Percentiles rank a stretch among this genome's conserved stretches.
Conservation (phyloP, 352 stramenopile species). For the Phytopythium chamaehyphon region DNA sequence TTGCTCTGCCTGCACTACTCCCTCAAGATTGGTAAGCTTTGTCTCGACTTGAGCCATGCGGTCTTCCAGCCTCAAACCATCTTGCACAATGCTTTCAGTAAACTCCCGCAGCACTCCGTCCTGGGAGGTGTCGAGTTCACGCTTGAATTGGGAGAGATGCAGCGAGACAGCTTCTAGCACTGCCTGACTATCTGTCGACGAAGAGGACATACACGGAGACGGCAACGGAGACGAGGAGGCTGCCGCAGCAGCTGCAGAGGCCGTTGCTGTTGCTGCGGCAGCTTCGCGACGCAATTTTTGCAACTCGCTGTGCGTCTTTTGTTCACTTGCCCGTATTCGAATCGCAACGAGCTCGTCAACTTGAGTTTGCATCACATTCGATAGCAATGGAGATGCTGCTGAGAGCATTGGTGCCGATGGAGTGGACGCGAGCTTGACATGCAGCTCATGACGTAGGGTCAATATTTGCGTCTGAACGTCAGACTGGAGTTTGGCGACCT, state of each 20-base stretch:
- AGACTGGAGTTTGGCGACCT: slow-evolving; percentile 39
- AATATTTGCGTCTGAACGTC: slow-evolving; percentile 30
- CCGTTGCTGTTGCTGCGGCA: background rate
- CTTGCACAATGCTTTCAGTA: slow-evolving; percentile 45
- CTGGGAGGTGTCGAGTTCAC: slow-evolving; percentile 55
- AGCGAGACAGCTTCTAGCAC: slow-evolving; percentile 54
- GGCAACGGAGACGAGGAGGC: slow-evolving; percentile 1
- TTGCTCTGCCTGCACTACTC: slow-evolving; percentile 63
- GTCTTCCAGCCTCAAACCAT: slow-evolving; percentile 45
- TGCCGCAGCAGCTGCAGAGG: slow-evolving; percentile 5
- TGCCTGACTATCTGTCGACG: slow-evolving; percentile 15
- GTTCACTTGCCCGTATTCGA: slow-evolving; percentile 29
- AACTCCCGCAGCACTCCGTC: slow-evolving; percentile 37
- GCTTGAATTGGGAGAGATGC: slow-evolving; percentile 60
- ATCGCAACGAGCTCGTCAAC: slow-evolving; percentile 39
- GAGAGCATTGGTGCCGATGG: background rate
- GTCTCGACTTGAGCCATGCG: slow-evolving; percentile 47
- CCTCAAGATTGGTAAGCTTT: slow-evolving; percentile 47
- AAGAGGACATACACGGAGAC: background rate
- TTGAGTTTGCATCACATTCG: slow-evolving; percentile 42
- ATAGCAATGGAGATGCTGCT: slow-evolving; percentile 17
- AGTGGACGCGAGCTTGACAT: slow-evolving; percentile 6
- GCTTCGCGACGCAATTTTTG: slow-evolving; percentile 22
- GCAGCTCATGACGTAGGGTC: slow-evolving; percentile 25
- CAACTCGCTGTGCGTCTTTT: slow-evolving; percentile 24